phyloP scores from a whole-genome alignment of 148 eudicot species.

The Simmondsia chinensis region DNA sequence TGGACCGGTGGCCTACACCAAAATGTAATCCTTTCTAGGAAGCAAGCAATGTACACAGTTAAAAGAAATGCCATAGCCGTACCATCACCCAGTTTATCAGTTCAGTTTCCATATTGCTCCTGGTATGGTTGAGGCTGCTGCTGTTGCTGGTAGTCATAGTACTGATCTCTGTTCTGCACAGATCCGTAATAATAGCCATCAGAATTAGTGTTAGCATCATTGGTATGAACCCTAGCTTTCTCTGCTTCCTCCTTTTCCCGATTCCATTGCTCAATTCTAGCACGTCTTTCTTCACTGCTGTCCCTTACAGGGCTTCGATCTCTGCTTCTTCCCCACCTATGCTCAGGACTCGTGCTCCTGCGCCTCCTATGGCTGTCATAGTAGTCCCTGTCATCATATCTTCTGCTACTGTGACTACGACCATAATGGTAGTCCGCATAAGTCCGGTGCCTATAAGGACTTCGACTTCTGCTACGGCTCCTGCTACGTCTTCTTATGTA shows the following conservation, averaged over 20 bases:
- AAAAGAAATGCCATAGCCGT: constrained; percentile 21
- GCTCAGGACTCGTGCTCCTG: constrained; percentile 21
- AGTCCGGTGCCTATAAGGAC: constrained; percentile 20
- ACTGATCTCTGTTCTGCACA: constrained; percentile 22
- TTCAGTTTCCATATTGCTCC: constrained; percentile 34
- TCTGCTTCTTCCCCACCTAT: constrained; percentile 26
- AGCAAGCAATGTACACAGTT: neutral
- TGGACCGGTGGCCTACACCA: constrained; percentile 6
- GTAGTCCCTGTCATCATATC: constrained; percentile 66
- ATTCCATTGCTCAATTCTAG: constrained; percentile 62
- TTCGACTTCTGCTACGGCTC: constrained; percentile 33
- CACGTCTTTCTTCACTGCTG: constrained; percentile 53
- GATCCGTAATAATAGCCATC: too few species aligned
- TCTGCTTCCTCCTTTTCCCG: constrained; percentile 47
- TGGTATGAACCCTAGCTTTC: constrained; percentile 17
- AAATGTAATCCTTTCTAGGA: neutral
- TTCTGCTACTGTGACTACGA: constrained; percentile 53
- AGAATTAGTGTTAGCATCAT: constrained; percentile 8
- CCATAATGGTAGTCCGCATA: too few species aligned
- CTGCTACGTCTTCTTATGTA: constrained; percentile 15
- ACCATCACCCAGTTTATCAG: constrained; percentile 33
- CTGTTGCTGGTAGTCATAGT: too few species aligned
- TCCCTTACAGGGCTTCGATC: constrained; percentile 21
- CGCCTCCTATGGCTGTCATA: constrained; percentile 12
- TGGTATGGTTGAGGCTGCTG: constrained; percentile 19